Evolutionary conservation across 495 filamentous ascomycete species (phyloP).

Genomic region (Podospora bellae-mahoneyi): DNA sequence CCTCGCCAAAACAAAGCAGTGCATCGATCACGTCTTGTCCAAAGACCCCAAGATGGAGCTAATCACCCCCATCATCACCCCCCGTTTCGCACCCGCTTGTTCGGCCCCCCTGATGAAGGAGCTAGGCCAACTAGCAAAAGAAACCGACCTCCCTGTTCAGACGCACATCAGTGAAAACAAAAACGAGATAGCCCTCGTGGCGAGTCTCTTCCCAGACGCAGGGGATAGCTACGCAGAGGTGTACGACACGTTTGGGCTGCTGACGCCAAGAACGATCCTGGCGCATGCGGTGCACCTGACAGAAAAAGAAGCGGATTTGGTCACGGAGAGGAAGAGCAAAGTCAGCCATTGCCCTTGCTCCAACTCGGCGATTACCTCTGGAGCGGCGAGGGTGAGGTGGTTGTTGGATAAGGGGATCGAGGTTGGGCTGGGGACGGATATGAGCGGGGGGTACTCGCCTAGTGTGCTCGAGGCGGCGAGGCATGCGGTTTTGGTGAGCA

Average conservation of each 20-base stretch:
- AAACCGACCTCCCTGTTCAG: conserved; percentile 64
- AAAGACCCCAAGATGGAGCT: conserved; percentile 58
- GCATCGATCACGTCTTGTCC: conserved; percentile 61
- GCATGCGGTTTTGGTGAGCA: conserved; percentile 70
- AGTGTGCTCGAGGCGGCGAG: conserved; percentile 75
- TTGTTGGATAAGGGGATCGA: conserved; percentile 71
- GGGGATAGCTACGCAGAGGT: conserved; percentile 63
- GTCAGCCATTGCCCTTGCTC: conserved; percentile 83
- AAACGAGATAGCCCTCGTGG: conserved; percentile 67
- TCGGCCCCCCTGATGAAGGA: conserved; percentile 52
- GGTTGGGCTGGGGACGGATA: conserved; percentile 85
- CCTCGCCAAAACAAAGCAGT: conserved; percentile 54
- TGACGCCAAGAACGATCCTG: conserved; percentile 72
- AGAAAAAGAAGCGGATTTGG: conserved; percentile 57
- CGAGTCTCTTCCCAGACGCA: conserved; percentile 59
- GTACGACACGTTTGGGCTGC: conserved; percentile 68
- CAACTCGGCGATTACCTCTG: conserved; percentile 75
- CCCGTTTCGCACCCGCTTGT: conserved; percentile 83
- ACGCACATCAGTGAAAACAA: conserved; percentile 90
- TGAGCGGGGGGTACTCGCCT: conserved; percentile 78
- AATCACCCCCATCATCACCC: conserved; percentile 82
- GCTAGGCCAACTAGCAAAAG: conserved; percentile 61
- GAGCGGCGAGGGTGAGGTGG: conserved; percentile 65
- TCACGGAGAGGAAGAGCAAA: conserved; percentile 58
- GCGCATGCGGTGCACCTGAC: conserved; percentile 82